These are phyloP conservation scores for Russula griseocarnosa DNA, from an alignment of 768 basidiomycete genomes.

Conservation along the genomic window DNA sequence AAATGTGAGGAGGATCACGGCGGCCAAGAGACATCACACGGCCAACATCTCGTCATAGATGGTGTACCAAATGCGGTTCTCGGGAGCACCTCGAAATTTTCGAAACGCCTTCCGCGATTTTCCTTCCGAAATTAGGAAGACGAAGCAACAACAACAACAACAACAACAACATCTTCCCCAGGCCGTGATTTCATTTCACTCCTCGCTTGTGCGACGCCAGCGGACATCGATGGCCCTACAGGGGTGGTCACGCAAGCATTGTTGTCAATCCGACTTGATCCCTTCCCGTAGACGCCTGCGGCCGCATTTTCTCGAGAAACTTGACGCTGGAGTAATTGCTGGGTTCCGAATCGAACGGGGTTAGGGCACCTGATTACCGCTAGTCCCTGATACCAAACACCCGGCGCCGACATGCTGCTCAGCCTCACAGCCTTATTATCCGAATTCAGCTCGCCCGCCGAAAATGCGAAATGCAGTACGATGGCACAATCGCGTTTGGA, in stretches of 20 bases:
- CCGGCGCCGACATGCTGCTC: conserved; percentile 3
- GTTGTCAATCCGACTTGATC: conserved; percentile 7
- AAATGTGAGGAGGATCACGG: conserved; percentile 11
- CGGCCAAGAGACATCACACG: neutral
- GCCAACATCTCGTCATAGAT: neutral
- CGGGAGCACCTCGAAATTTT: neutral
- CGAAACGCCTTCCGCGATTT: conserved; percentile 12
- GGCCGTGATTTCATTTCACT: conserved; percentile 4
- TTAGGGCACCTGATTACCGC: conserved; percentile 17
- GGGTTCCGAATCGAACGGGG: conserved; percentile 23
- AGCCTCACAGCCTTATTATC: neutral
- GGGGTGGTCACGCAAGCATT: conserved; percentile 7
- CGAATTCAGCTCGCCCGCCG: neutral
- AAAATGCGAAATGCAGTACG: neutral
- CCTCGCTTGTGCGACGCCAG: conserved; percentile 7
- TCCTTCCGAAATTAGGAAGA: conserved; percentile 9
- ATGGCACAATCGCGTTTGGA: neutral
- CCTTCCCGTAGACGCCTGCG: neutral
- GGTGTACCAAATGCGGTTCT: neutral
- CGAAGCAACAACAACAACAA: neutral
- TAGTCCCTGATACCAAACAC: conserved; percentile 20
- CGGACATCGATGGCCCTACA: conserved; percentile 4
- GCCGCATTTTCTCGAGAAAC: conserved; percentile 12
- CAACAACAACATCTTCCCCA: neutral
- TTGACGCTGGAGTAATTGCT: conserved; percentile 10